Conservation (phyloP, 2,329 filamentous ascomycete species). For the Colletotrichum tanaceti region DNA sequence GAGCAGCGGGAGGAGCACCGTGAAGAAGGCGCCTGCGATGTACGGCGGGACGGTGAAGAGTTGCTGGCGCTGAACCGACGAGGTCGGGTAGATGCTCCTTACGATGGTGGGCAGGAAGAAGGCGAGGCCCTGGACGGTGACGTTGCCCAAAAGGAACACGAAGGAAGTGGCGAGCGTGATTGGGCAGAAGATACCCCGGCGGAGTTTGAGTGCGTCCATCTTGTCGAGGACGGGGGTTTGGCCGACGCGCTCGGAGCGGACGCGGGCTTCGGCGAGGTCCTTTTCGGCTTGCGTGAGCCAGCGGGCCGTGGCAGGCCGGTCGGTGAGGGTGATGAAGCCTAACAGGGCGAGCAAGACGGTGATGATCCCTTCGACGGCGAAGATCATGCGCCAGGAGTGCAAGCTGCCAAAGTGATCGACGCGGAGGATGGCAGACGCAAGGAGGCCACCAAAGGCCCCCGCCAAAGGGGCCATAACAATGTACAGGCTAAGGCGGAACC, state of each 20-base stretch:
- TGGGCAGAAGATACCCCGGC: conserved; percentile 70
- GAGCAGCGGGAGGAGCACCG: conserved; percentile 66
- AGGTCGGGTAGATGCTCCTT: conserved; percentile 69
- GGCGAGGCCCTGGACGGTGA: conserved; percentile 74
- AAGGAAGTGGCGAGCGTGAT: conserved; percentile 65
- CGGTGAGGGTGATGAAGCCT: conserved; percentile 71
- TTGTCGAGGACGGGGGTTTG: conserved; percentile 71
- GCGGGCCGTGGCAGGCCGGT: conserved; percentile 72
- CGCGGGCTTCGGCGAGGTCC: conserved; percentile 69
- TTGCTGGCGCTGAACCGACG: conserved; percentile 69
- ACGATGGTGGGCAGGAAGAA: conserved; percentile 77
- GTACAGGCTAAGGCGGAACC: conserved; percentile 72
- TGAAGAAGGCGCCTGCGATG: conserved; percentile 71
- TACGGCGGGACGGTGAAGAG: conserved; percentile 75
- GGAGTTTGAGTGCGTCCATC: conserved; percentile 66
- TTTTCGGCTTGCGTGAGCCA: conserved; percentile 75
- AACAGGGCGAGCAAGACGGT: conserved; percentile 63
- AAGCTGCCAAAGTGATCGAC: conserved; percentile 67
- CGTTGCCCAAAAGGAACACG: conserved; percentile 73
- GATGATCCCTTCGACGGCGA: conserved; percentile 77
- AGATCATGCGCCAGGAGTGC: conserved; percentile 75
- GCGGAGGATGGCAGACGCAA: conserved; percentile 71
- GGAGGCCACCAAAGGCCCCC: conserved; percentile 74
- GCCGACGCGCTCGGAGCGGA: conserved; percentile 68
- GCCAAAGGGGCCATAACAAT: conserved; percentile 74